These are phyloP conservation scores for Malassezia arunalokei DNA, from an alignment of 1,284 basidiomycete genomes.

Conservation along the genomic window DNA sequence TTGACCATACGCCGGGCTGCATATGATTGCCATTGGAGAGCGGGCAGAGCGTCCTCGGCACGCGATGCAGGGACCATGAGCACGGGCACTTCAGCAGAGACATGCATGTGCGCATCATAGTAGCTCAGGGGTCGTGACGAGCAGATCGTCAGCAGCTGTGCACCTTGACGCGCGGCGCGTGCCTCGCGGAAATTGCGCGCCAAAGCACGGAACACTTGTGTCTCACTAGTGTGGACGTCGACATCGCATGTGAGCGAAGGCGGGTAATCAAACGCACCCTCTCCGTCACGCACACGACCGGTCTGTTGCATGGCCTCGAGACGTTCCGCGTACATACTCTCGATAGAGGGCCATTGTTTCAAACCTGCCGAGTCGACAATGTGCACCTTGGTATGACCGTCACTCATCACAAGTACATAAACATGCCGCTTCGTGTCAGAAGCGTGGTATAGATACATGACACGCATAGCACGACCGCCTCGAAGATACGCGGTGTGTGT, in stretches of 20 bases:
- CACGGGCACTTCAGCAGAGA: slow-evolving; percentile 67
- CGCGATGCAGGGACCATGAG: slow-evolving; percentile 70
- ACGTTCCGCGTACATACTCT: slow-evolving; percentile 60
- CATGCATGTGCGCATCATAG: slow-evolving; percentile 64
- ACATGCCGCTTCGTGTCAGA: slow-evolving; percentile 67
- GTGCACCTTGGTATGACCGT: slow-evolving; percentile 56
- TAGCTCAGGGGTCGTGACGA: slow-evolving; percentile 73
- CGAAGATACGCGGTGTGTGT: slow-evolving; percentile 55
- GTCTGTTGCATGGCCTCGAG: slow-evolving; percentile 46
- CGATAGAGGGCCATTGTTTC: slow-evolving; percentile 68
- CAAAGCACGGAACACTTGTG: slow-evolving; percentile 70
- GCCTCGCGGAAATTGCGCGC: slow-evolving; percentile 68
- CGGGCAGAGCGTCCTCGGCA: slow-evolving; percentile 54
- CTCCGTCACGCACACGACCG: slow-evolving; percentile 25
- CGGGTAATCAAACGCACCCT: slow-evolving; percentile 57
- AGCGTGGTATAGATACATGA: slow-evolving; percentile 84
- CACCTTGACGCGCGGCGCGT: slow-evolving; percentile 52
- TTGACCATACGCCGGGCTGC: slow-evolving; percentile 59
- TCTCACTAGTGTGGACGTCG: slow-evolving; percentile 65
- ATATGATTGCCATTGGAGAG: slow-evolving; percentile 52
- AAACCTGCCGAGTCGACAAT: slow-evolving; percentile 77
- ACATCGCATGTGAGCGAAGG: slow-evolving; percentile 57
- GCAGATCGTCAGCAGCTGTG: slow-evolving; percentile 64
- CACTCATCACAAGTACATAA: slow-evolving; percentile 72
- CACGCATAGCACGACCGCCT: slow-evolving; percentile 61